These are phyloP conservation scores for Xylariales sp. DNA, from an alignment of 2,329 filamentous ascomycete genomes.

Conservation along the genomic window DNA sequence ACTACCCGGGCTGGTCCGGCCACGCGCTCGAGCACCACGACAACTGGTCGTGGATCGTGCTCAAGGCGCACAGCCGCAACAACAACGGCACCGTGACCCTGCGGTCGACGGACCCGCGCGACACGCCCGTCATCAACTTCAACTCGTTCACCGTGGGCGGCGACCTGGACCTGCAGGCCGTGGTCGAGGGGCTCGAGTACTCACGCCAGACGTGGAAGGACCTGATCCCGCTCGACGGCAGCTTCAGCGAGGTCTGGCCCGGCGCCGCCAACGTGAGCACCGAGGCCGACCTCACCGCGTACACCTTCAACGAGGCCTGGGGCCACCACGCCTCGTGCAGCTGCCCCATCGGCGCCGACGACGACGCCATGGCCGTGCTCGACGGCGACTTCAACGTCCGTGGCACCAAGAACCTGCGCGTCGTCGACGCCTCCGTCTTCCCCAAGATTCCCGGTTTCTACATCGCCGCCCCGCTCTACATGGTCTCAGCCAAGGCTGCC, in stretches of 20 bases:
- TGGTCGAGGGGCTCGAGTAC: conserved; percentile 49
- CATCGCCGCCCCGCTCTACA: neutral
- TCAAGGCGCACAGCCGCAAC: conserved; percentile 57
- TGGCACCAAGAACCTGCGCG: neutral
- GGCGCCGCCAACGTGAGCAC: conserved; percentile 22
- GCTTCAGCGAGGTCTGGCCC: conserved; percentile 19
- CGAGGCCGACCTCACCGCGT: conserved; percentile 14
- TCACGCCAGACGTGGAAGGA: conserved; percentile 37
- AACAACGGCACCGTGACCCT: conserved; percentile 58
- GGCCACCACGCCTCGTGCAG: conserved; percentile 19
- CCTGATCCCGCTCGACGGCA: conserved; percentile 29
- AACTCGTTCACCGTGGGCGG: conserved; percentile 48
- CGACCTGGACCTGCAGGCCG: conserved; percentile 41
- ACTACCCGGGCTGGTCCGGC: conserved; percentile 31
- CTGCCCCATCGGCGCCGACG: conserved; percentile 27
- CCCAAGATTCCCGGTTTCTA: neutral
- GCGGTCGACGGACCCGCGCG: conserved; percentile 54
- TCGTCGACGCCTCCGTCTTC: neutral
- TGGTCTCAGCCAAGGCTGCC: neutral
- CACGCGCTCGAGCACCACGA: conserved; percentile 27
- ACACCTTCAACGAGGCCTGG: conserved; percentile 10
- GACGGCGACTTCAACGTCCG: neutral
- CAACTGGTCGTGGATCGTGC: conserved; percentile 38
- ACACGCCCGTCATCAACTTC: conserved; percentile 60
- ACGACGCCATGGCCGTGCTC: conserved; percentile 38